Evolutionary conservation across 1,284 basidiomycete genomes (phyloP), one percentile per base, ranked within the genome.

Genomic region (Meira miltonrushii): DNA sequence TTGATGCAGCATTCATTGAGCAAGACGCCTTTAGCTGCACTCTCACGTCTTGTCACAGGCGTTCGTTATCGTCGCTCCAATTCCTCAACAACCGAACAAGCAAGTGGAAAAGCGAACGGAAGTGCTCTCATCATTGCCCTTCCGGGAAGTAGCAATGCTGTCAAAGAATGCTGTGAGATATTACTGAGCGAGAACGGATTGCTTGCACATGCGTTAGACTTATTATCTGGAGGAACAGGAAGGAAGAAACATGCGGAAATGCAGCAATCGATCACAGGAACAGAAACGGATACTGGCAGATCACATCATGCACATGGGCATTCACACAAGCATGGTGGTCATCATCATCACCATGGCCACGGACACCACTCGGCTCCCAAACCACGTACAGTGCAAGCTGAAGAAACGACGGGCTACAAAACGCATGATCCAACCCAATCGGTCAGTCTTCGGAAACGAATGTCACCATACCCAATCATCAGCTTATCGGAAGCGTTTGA

Each of bases 91-190:
- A 19, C 25, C n/a, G 15, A 10, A 25, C 15, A 41, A 37, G 11
- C 51, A n/a, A n/a, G 15, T 21, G n/a, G 15, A 9, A 12, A 21
- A 15, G 46, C 11, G 4, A 11, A 47, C 11, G 41, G 41, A n/a
- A 83, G 83, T 39, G 86, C 86, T 0, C 81, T 93, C 15, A 80
- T 93, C 28, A 81, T 88, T 17, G 89, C 88, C 0, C 84, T 93
- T 9, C 91, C 91, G 0, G 90, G 90, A 0, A 89, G 88, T 66
- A 83, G 86, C 21, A 92, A 89, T 69, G 90, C 89, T 1, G 90
- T 91, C 25, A 85, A 82, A 61, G 90, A 92, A 73, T 89, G 87
- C 68, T 72, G 90, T 59, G 82, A 84, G 4, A 83, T 84, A 1
- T 79, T 92, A 37, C 79, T 91, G 4, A 74, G 78, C 8, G 81